Conservation (phyloP, 2,329 filamentous ascomycete species). For the Talaromyces sp. region DNA sequence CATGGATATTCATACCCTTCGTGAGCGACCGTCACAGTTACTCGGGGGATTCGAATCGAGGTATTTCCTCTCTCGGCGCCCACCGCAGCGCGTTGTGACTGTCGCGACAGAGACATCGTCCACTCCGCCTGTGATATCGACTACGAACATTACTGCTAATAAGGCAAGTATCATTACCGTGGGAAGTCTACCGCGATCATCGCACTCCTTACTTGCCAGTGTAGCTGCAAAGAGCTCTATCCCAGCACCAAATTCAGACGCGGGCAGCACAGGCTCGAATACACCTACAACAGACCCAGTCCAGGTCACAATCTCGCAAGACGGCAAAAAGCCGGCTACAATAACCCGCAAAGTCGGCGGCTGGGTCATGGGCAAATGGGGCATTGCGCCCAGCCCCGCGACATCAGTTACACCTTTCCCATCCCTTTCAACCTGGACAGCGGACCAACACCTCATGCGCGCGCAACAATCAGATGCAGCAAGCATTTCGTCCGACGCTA, state of each 20-base stretch:
- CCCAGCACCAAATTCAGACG: slow-evolving; percentile 24
- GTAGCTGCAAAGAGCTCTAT: slow-evolving; percentile 28
- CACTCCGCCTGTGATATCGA: slow-evolving; percentile 38
- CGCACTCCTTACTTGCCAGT: slow-evolving; percentile 36
- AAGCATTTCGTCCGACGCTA: slow-evolving; percentile 13
- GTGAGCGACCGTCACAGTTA: slow-evolving; percentile 71
- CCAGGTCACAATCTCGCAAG: slow-evolving; percentile 16
- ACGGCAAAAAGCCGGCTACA: slow-evolving; percentile 29
- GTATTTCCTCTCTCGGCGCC: slow-evolving; percentile 45
- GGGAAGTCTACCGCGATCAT: slow-evolving; percentile 25
- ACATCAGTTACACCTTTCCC: background rate
- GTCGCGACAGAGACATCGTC: slow-evolving; percentile 42
- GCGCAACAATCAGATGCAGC: slow-evolving; percentile 12
- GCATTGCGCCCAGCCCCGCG: slow-evolving; percentile 45
- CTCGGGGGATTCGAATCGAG: slow-evolving; percentile 49
- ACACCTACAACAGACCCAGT: background rate
- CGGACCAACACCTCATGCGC: background rate
- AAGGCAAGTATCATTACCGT: slow-evolving; percentile 25
- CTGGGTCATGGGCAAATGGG: slow-evolving; percentile 65
- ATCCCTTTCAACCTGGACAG: background rate
- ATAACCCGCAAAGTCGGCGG: slow-evolving; percentile 59
- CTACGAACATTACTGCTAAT: slow-evolving; percentile 35
- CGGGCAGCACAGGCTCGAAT: background rate
- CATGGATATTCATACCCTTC: slow-evolving; percentile 83
- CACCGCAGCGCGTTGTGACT: slow-evolving; percentile 48